These are phyloP conservation scores for Collybia sp. DNA, from an alignment of 768 basidiomycete species.

Conservation along the genomic window DNA sequence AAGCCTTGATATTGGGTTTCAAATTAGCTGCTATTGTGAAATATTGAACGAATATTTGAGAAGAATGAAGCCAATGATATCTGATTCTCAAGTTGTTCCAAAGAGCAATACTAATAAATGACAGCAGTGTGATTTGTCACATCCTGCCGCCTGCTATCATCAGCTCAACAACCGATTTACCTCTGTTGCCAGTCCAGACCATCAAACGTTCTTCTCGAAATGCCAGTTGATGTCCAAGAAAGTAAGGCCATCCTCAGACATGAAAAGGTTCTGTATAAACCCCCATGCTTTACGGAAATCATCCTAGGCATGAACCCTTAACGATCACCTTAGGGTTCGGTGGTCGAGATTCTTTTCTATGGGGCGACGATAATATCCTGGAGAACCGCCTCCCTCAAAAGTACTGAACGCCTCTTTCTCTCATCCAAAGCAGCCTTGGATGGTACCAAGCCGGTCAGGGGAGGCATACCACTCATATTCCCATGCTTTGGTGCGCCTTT, in stretches of 20 bases:
- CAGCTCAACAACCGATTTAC: too few species aligned
- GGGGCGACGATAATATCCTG: slow-evolving; percentile 89
- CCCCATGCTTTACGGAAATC: not conserved
- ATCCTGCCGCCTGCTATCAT: not conserved
- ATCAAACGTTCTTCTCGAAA: slow-evolving; percentile 17
- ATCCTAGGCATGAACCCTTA: not conserved
- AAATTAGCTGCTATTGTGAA: not conserved
- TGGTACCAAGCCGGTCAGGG: slow-evolving; percentile 68
- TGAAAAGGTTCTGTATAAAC: slow-evolving; percentile 47
- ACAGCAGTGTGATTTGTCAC: too few species aligned
- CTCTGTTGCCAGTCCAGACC: not conserved
- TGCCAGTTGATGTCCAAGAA: slow-evolving; percentile 50
- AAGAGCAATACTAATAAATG: too few species aligned
- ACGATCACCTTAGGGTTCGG: slow-evolving; percentile 47
- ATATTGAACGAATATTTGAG: not conserved
- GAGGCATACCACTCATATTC: slow-evolving; percentile 64
- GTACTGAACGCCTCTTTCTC: slow-evolving; percentile 73
- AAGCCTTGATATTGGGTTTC: not conserved
- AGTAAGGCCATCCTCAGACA: slow-evolving; percentile 50
- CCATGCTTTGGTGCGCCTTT: slow-evolving; percentile 87
- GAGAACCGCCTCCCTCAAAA: slow-evolving; percentile 48
- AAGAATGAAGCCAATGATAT: too few species aligned
- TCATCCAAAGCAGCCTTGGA: slow-evolving; percentile 77
- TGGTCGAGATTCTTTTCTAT: slow-evolving; percentile 63
- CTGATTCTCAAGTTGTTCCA: too few species aligned